Conservation (phyloP, 148 eudicot genomes). For the Amaranthus cruentus region DNA sequence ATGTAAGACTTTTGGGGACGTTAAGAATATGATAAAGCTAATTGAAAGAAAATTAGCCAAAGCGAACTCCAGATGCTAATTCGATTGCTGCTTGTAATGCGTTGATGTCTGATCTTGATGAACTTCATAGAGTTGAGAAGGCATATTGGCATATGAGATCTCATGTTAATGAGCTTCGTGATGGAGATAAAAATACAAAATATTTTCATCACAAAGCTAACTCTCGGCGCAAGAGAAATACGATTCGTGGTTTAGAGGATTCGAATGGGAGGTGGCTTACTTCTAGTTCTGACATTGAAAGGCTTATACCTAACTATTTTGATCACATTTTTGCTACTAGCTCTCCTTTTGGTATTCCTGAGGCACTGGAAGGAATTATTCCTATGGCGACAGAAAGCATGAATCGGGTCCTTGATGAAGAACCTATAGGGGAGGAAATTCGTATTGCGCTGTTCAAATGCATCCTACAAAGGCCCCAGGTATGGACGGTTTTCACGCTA, state of each 20-base stretch:
- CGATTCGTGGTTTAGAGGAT: not conserved
- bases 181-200: not conserved
- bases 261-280: not conserved
- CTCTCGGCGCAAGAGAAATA: not conserved
- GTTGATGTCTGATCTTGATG: not conserved
- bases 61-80: not conserved
- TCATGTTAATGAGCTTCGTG: not conserved
- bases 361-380: not conserved
- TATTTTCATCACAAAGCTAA: conserved; percentile 2
- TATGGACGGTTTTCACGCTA: not conserved
- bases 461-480: conserved; percentile 10
- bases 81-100: not conserved
- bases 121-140: not conserved
- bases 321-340: not conserved
- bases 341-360: no score
- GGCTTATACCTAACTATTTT: not conserved
- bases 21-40: no score
- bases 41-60: not conserved
- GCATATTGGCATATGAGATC: not conserved
- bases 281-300: not conserved
- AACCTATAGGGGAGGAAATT: not conserved
- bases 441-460: not conserved
- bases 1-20: not conserved
- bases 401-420: not conserved
- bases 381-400: not conserved